phyloP scores from a whole-genome alignment of 306 rosid genomes.

The Fragaria nilgerrensis region DNA sequence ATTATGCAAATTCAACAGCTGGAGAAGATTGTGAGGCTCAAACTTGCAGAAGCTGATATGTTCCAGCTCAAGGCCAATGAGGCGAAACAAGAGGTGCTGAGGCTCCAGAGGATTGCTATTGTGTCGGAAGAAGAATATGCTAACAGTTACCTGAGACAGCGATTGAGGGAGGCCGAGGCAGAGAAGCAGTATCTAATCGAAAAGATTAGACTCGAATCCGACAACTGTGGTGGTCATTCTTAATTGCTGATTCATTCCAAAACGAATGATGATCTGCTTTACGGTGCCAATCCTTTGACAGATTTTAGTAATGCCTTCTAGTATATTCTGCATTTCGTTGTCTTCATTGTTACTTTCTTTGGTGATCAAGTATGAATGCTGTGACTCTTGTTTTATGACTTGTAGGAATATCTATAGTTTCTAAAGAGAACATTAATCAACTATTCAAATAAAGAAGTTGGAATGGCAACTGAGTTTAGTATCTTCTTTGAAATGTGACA shows the following conservation, averaged over 20 bases:
- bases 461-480: background rate
- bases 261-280: constrained; percentile 66
- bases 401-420: background rate
- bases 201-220: constrained; percentile 85
- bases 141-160: constrained; percentile 77
- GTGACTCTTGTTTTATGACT: constrained; percentile 18
- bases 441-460: background rate
- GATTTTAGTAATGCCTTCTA: constrained; percentile 40
- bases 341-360: constrained; percentile 8
- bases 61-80: constrained; percentile 88
- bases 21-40: constrained; percentile 91
- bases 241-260: constrained; percentile 61
- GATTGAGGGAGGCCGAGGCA: constrained; percentile 83
- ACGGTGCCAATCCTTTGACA: constrained; percentile 47
- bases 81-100: constrained; percentile 87
- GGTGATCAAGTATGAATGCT: constrained; percentile 6
- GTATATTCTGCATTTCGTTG: constrained; percentile 15
- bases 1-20: constrained; percentile 78
- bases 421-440: background rate
- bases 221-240: constrained; percentile 58
- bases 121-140: constrained; percentile 95
- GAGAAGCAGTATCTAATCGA: constrained; percentile 92
- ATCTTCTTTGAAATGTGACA: background rate
- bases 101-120: constrained; percentile 78
- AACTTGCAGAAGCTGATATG: constrained; percentile 94